phyloP scores from a whole-genome alignment of 345 rosid genomes.

The Hypericum perforatum region DNA sequence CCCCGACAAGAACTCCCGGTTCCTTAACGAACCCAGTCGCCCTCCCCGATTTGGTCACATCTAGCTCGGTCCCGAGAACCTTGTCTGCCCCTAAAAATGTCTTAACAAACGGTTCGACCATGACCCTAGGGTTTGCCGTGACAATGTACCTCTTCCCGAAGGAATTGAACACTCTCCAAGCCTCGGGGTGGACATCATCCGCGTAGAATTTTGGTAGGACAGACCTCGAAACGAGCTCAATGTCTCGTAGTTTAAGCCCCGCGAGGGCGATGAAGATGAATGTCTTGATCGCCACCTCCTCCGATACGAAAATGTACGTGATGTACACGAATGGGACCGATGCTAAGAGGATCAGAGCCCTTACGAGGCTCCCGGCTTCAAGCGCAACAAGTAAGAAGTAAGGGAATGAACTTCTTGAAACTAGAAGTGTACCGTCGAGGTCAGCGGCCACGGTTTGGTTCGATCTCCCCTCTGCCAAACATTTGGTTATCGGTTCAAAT shows the following conservation, averaged over 20 bases:
- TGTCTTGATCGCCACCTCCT: background rate
- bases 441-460: slow-evolving; percentile 1
- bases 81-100: slow-evolving; percentile 4
- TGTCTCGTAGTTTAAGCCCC: background rate
- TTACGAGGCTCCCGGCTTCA: slow-evolving; percentile 1
- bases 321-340: background rate
- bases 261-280: slow-evolving; percentile 1
- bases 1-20: slow-evolving; percentile 2
- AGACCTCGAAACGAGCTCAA: slow-evolving; percentile 1
- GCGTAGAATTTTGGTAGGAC: slow-evolving; percentile 2
- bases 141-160: background rate
- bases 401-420: slow-evolving; percentile 4
- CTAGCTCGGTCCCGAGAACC: slow-evolving; percentile 3
- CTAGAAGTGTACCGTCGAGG: slow-evolving; percentile 1
- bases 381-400: background rate
- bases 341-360: background rate
- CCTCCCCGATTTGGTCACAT: background rate
- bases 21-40: background rate
- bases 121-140: background rate
- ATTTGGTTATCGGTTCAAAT: background rate
- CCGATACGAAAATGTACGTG: background rate
- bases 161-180: background rate
- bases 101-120: slow-evolving; percentile 3
- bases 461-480: background rate
- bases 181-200: slow-evolving; percentile 1